Evolutionary conservation across 2,329 filamentous ascomycete genomes (phyloP), one percentile per base, ranked within the genome.

Genomic region (Alternaria arborescens): DNA sequence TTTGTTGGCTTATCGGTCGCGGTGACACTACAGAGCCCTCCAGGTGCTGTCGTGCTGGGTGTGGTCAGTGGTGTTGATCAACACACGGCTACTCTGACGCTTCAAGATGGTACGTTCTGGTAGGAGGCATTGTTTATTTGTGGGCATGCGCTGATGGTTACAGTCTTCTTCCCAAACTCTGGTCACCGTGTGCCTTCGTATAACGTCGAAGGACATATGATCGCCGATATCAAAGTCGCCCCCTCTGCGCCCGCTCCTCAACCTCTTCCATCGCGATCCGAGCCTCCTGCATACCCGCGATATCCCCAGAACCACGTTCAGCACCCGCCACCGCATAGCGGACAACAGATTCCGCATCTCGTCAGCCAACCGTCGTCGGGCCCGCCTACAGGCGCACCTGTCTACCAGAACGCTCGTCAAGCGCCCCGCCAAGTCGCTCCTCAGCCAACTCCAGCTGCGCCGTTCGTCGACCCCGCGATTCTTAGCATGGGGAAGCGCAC

Each of bases 401-500:
- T 32, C 46, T 50, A 38, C 28, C 34, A 55, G 34, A 52, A 51
- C 43, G 24, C 41, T 34, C 58, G 41, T 38, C 52, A 60, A 38
- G 42, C 47, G 26, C 36, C 47, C 18, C 61, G 59, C 36, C 70
- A 68, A 48, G 63, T 69, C 11, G 61, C 69, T 40, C 62, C 73
- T 56, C 69, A 70, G 40, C 65, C 71, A 26, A 59, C 68, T 69
- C 53, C 62, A 41, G 56, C 67, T 22, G 71, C 82, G 30, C 58
- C 69, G 0, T 93, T 95, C 71, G 85, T 89, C n/a, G 92, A 96
- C 70, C 92, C 92, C 11, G 92, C 92, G 4, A 96, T 96, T 56
- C 76, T 96, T 46, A 93, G 91, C 73, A 86, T 92, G 74, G 77
- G 77, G 20, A 82, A 77, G 61, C 68, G 71, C 70, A 61, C 78